Evolutionary conservation across 345 rosid species (phyloP).

Genomic region (Chamaenerion angustifolium): DNA sequence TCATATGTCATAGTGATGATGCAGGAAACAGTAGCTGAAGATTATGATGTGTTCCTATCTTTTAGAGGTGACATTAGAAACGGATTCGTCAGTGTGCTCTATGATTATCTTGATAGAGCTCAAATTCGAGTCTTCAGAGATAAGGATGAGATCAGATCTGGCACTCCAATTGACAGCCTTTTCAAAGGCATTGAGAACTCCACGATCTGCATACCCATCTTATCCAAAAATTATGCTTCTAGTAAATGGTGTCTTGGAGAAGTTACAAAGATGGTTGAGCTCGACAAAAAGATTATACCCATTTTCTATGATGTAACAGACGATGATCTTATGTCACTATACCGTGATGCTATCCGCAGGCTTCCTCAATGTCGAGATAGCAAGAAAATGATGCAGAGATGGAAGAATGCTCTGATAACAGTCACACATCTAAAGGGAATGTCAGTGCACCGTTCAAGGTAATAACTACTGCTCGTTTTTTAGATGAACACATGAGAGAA

Average conservation of each 20-base stretch:
- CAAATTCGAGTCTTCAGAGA: too few relatives aligned
- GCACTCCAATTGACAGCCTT: too few relatives aligned
- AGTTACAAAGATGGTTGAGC: slow-evolving; percentile 1
- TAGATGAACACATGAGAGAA: too few relatives aligned
- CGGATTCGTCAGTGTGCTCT: too few relatives aligned
- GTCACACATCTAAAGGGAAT: background rate
- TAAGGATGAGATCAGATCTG: too few relatives aligned
- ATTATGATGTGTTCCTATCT: too few relatives aligned
- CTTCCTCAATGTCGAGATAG: background rate
- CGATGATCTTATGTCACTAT: background rate
- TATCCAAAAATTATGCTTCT: background rate
- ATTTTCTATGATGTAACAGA: background rate
- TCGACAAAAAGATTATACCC: background rate
- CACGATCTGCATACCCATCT: background rate
- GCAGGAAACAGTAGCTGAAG: too few relatives aligned
- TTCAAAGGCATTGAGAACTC: background rate
- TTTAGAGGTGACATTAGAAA: too few relatives aligned
- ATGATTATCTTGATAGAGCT: too few relatives aligned
- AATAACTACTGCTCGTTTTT: too few relatives aligned
- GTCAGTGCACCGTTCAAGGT: background rate
- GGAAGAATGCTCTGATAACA: background rate
- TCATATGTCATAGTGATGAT: too few relatives aligned
- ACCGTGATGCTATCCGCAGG: background rate
- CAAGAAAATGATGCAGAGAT: background rate
- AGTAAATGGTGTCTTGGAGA: background rate